Evolutionary conservation across 2,329 filamentous ascomycete species (phyloP).

Genomic region (Epichloe gansuensis): DNA sequence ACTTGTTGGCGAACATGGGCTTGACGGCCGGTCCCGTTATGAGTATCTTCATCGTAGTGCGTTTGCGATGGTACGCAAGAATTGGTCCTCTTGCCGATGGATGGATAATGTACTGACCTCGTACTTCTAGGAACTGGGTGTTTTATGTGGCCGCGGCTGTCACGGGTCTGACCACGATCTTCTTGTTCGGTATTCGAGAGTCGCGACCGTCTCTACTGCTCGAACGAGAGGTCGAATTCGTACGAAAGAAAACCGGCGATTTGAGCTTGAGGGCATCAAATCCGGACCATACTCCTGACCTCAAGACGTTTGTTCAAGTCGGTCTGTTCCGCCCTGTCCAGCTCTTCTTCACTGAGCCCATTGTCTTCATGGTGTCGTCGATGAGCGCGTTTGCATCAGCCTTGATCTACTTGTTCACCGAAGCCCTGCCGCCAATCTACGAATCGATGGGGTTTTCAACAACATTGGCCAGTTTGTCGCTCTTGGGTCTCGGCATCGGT

Average conservation of each 20-base stretch:
- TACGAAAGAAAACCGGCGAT: neutral
- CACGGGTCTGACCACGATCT: neutral
- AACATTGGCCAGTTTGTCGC: neutral
- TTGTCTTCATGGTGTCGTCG: neutral
- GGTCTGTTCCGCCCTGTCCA: neutral
- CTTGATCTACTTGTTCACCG: neutral
- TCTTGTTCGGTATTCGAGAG: neutral
- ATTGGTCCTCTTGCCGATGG: neutral
- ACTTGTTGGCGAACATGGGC: neutral
- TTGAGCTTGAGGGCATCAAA: neutral
- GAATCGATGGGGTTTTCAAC: neutral
- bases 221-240: neutral
- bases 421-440: neutral
- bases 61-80: neutral
- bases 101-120: no score
- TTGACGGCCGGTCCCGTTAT: neutral
- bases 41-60: neutral
- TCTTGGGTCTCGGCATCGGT: neutral
- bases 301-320: neutral
- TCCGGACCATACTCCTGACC: neutral
- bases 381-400: neutral
- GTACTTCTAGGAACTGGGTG: neutral
- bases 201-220: neutral
- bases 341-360: conserved; percentile 1
- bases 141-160: neutral